Percentiles rank a stretch among this genome's conserved stretches.
phyloP scores from a whole-genome alignment of 805 yeast species.

The Hanseniaspora thailandica region DNA sequence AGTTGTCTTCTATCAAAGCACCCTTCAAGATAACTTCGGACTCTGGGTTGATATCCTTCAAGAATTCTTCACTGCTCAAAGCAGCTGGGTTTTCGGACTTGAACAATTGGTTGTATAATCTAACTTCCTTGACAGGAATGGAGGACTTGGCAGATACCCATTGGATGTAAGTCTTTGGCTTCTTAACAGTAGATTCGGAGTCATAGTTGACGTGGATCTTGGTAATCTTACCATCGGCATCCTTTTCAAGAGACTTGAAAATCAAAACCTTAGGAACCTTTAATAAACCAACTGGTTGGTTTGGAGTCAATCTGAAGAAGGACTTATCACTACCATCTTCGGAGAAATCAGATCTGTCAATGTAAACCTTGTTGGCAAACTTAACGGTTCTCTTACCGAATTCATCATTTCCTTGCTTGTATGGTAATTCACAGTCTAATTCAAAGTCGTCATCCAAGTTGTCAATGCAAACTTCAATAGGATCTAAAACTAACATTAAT shows the following conservation, averaged over 20 bases:
- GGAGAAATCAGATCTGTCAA: constrained; percentile 81
- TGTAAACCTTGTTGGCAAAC: constrained; percentile 65
- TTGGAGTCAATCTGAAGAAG: constrained; percentile 86
- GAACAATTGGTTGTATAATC: constrained; percentile 80
- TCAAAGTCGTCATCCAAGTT: constrained; percentile 66
- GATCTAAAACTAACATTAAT: constrained; percentile 83
- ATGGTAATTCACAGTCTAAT: constrained; percentile 67
- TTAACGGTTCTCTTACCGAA: constrained; percentile 67
- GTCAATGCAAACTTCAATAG: constrained; percentile 70
- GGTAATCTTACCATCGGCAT: constrained; percentile 45
- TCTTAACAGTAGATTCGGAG: constrained; percentile 45
- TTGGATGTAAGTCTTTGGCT: constrained; percentile 93
- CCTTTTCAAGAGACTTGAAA: constrained; percentile 49
- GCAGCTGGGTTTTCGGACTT: constrained; percentile 81
- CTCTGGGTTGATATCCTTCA: constrained; percentile 69
- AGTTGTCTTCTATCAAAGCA: constrained; percentile 71
- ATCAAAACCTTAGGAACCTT: constrained; percentile 76
- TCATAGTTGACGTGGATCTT: constrained; percentile 73
- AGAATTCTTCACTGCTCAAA: constrained; percentile 68
- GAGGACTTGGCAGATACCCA: constrained; percentile 79
- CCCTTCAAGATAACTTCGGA: constrained; percentile 55
- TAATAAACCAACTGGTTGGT: constrained; percentile 88
- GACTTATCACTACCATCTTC: constrained; percentile 49
- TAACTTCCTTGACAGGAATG: constrained; percentile 56
- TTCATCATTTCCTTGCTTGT: constrained; percentile 71